These are phyloP conservation scores for Eruca vesicaria DNA, from an alignment of 441 rosid genomes.

Conservation along the genomic window DNA sequence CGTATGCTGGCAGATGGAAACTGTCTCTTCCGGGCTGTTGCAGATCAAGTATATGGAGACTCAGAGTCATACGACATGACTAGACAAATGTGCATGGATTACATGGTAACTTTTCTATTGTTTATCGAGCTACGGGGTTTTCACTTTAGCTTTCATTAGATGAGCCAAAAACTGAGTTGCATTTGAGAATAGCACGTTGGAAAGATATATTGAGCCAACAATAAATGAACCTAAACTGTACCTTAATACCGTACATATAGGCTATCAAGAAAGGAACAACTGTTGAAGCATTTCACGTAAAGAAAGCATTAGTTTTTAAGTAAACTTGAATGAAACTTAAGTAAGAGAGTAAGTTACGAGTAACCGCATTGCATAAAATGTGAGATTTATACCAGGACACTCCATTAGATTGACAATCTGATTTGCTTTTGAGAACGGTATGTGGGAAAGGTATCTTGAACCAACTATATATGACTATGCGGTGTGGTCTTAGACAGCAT, in stretches of 20 bases:
- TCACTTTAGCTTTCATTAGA: not conserved
- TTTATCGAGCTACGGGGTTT: not conserved
- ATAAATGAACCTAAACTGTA: not conserved
- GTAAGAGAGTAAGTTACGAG: not conserved
- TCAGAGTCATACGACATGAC: conserved; percentile 66
- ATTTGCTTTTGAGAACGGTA: not conserved
- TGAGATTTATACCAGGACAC: not conserved
- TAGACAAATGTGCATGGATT: conserved; percentile 94
- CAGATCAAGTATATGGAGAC: conserved; percentile 98
- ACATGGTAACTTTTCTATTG: conserved; percentile 61
- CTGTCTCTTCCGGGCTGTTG: conserved; percentile 95
- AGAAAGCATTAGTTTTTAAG: not conserved
- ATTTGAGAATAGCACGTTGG: not conserved
- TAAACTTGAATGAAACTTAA: not conserved
- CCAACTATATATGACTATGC: too few species aligned
- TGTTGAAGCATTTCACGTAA: not conserved
- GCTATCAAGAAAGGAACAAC: not conserved
- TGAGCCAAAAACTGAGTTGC: not conserved
- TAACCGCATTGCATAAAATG: not conserved
- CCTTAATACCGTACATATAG: not conserved
- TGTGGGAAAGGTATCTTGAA: not conserved
- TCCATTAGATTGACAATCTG: not conserved
- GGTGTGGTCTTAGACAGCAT: not conserved
- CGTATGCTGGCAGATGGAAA: conserved; percentile 98
- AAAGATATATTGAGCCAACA: not conserved